Conservation (phyloP, 805 yeast genomes). For the Teunomyces atbi region DNA sequence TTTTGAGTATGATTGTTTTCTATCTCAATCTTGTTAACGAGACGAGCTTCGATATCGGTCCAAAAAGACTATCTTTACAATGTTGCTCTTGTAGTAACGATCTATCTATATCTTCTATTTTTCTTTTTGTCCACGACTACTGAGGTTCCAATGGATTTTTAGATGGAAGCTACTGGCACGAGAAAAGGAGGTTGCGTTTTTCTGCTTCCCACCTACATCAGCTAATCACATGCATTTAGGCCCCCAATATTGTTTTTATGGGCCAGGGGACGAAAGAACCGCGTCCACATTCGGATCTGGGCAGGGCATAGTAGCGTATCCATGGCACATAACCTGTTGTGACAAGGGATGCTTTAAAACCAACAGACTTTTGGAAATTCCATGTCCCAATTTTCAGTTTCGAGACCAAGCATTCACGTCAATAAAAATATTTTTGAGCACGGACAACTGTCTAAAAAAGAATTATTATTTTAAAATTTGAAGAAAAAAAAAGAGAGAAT, state of each 20-base stretch:
- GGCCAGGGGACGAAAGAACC: neutral
- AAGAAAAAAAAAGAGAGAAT: neutral
- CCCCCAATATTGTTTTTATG: neutral
- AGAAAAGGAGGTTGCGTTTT: neutral
- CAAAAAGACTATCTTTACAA: neutral
- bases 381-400: neutral
- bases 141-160: neutral
- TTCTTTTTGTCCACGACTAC: neutral
- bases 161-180: neutral
- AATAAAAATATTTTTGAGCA: neutral
- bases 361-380: slow-evolving; percentile 1
- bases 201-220: neutral
- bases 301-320: neutral
- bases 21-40: neutral
- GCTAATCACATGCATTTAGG: neutral
- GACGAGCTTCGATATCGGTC: neutral
- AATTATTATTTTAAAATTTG: neutral
- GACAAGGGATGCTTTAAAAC: neutral
- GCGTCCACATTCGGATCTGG: neutral
- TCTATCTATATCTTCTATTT: slow-evolving; percentile 1
- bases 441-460: neutral
- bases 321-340: neutral
- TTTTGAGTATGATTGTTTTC: neutral
- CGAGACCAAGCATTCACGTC: slow-evolving; percentile 1
- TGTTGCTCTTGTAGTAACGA: neutral